Percentiles rank a stretch among this genome's conserved stretches.
phyloP scores from a whole-genome alignment of 768 basidiomycete species.

The Chalciporus pseudorubinellus region DNA sequence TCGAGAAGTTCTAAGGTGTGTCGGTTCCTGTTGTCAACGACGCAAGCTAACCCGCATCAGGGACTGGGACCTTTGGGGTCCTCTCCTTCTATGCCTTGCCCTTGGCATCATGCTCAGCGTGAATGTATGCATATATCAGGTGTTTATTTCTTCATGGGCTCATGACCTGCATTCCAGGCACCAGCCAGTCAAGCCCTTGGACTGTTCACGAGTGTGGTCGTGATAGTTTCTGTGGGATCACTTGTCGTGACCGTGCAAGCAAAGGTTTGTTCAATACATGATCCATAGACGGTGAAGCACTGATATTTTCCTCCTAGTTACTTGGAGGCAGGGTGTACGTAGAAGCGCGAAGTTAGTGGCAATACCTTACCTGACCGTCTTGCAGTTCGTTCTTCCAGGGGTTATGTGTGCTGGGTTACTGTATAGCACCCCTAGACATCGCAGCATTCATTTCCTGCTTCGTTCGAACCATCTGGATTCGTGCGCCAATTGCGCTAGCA shows the following conservation, averaged over 20 bases:
- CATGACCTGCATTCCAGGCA: conserved; percentile 50
- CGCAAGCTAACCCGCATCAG: conserved; percentile 38
- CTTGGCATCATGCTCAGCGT: conserved; percentile 84
- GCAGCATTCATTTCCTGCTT: conserved; percentile 88
- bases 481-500: conserved; percentile 79
- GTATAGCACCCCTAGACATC: conserved; percentile 88
- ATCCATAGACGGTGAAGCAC: neutral
- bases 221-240: conserved; percentile 88
- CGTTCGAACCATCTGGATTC: conserved; percentile 79
- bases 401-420: conserved; percentile 92
- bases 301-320: conserved; percentile 43
- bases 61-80: conserved; percentile 99
- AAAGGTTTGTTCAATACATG: conserved; percentile 53
- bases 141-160: neutral
- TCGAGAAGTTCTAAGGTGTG: conserved; percentile 79
- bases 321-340: conserved; percentile 80
- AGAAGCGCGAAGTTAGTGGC: neutral
- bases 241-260: conserved; percentile 93
- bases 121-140: conserved; percentile 51
- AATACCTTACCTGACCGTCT: conserved; percentile 1
- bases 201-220: conserved; percentile 92
- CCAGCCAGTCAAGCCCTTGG: conserved; percentile 79
- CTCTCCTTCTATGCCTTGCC: conserved; percentile 75
- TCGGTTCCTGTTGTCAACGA: neutral
- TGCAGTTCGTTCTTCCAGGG: conserved; percentile 92